phyloP scores from a whole-genome alignment of 805 yeast genomes.

The Jamesozyma piceae region DNA sequence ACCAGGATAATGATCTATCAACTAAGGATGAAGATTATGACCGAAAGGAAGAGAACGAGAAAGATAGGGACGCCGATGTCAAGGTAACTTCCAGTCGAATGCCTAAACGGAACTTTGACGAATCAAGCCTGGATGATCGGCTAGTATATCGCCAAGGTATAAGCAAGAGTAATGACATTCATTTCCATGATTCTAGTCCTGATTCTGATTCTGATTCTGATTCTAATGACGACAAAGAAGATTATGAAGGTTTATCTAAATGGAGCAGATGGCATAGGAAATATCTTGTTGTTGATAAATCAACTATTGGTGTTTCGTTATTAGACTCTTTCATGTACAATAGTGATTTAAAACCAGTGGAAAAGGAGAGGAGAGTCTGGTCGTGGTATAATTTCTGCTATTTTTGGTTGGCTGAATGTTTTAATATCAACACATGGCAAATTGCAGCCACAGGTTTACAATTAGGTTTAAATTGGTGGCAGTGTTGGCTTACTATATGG shows the following conservation, averaged over 20 bases:
- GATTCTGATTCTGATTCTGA: too few species aligned
- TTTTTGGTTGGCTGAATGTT: conserved; percentile 85
- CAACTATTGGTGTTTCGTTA: conserved; percentile 36
- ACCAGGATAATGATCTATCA: background rate
- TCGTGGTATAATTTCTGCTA: conserved; percentile 69
- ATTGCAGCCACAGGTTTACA: conserved; percentile 79
- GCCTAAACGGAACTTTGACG: conserved; percentile 1
- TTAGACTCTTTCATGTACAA: conserved; percentile 62
- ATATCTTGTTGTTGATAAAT: conserved; percentile 20
- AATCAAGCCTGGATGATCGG: conserved; percentile 3
- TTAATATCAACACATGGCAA: conserved; percentile 85
- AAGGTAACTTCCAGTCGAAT: conserved; percentile 2
- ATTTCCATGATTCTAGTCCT: too few species aligned
- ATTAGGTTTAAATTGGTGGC: conserved; percentile 83
- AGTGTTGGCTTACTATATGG: conserved; percentile 84
- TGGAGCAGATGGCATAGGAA: conserved; percentile 21
- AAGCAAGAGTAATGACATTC: background rate
- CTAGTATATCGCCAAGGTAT: background rate
- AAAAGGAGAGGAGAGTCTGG: conserved; percentile 70
- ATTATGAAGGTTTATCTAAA: conserved; percentile 4
- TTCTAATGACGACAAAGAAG: background rate
- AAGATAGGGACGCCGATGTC: conserved; percentile 1
- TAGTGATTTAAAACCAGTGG: conserved; percentile 73
- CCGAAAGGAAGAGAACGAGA: background rate
- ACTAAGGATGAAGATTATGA: background rate